A percentile compares a stretch with the other conserved stretches of the same genome.
Conservation (phyloP, 2,329 filamentous ascomycete genomes). For the Nothophoma quercina region DNA sequence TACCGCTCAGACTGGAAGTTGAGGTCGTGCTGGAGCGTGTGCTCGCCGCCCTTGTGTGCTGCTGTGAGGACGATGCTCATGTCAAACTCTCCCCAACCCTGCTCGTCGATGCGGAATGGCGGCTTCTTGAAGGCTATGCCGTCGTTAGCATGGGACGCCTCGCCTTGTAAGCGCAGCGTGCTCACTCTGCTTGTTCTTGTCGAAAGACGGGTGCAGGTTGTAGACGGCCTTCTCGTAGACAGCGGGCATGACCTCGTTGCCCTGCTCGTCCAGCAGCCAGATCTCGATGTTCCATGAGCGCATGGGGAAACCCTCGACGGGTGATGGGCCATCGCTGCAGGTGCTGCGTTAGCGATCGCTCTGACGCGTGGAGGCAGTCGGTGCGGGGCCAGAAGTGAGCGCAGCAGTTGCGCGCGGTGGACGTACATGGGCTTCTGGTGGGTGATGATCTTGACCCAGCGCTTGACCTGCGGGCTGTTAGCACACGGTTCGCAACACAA, state of each 20-base stretch:
- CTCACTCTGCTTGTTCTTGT: constrained; percentile 82
- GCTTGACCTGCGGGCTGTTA: constrained; percentile 68
- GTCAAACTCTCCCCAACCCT: constrained; percentile 99
- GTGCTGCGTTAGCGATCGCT: constrained; percentile 20
- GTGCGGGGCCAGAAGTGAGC: constrained; percentile 7
- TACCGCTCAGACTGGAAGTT: constrained; percentile 87
- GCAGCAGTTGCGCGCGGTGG: constrained; percentile 21
- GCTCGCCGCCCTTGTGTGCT: constrained; percentile 84
- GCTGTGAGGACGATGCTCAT: constrained; percentile 85
- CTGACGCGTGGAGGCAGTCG: constrained; percentile 15
- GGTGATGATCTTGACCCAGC: constrained; percentile 90
- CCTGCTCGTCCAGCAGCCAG: constrained; percentile 82
- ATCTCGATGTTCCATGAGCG: constrained; percentile 90
- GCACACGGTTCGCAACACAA: neutral
- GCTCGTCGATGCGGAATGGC: constrained; percentile 88
- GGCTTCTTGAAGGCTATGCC: constrained; percentile 71
- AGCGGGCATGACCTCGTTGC: constrained; percentile 80
- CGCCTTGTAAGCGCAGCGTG: neutral
- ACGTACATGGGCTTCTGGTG: constrained; percentile 88
- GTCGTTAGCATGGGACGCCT: neutral
- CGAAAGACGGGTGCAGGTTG: constrained; percentile 93
- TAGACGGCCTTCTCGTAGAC: constrained; percentile 94
- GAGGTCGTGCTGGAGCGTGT: constrained; percentile 82
- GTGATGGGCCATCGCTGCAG: constrained; percentile 76
- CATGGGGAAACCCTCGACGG: constrained; percentile 88